Percentiles rank a stretch among this genome's conserved stretches.
Conservation (phyloP, 75 land plant species). For the Picea glauca region DNA sequence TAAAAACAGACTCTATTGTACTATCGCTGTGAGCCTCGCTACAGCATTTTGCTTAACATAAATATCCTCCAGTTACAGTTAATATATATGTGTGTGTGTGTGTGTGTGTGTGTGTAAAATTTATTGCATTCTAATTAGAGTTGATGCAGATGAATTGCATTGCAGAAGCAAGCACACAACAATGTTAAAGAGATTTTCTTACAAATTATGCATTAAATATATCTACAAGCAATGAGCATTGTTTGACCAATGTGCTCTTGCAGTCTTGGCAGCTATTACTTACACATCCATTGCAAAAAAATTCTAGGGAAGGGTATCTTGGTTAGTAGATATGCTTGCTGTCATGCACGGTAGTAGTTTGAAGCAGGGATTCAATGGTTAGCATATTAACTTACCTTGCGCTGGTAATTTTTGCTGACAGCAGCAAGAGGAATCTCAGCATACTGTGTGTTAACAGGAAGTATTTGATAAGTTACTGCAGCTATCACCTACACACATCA, state of each 20-base stretch:
- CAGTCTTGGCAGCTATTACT: not conserved
- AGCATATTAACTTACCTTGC: conserved; percentile 33
- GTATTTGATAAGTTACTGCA: conserved; percentile 72
- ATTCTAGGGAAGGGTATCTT: not conserved
- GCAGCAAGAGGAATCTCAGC: conserved; percentile 88
- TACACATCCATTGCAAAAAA: not conserved
- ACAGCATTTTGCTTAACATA: no score
- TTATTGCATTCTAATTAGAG: no score
- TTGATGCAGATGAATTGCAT: not conserved
- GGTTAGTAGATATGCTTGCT: not conserved
- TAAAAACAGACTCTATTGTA: no score
- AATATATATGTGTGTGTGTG: no score
- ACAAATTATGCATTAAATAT: not conserved
- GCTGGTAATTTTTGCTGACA: conserved; percentile 46
- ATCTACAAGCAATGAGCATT: no score
- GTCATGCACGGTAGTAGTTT: not conserved
- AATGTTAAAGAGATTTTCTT: not conserved
- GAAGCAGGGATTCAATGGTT: not conserved
- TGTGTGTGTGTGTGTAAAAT: no score
- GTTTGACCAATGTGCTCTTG: no score
- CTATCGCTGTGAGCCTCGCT: no score
- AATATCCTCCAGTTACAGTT: no score
- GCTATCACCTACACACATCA: conserved; percentile 53
- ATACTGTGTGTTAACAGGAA: conserved; percentile 67
- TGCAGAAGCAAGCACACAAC: not conserved